Base-by-base conservation (phyloP, 257 asterid genomes). In the Pogostemon cablin region DNA sequence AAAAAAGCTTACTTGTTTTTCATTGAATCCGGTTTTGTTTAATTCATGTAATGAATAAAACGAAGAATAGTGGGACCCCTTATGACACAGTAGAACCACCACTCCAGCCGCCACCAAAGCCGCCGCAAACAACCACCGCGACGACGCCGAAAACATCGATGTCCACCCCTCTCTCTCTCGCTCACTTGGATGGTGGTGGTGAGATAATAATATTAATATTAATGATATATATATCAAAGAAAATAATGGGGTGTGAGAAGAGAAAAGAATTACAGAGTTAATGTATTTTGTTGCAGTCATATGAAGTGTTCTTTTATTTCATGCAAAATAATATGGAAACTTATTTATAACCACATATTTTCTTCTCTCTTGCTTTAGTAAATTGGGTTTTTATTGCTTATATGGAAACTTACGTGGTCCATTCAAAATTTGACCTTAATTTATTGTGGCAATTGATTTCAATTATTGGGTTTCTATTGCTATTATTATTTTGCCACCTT, bases 211-310 rank as follows among this genome's bases (percentile, higher is more conserved):
- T 0, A 20, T 20, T 20, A 20, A 20, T 20, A 20, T 20, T 20
- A 20, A 20, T 20, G 25, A 20, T 20, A 20, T 20, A 20, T 1
- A 20, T 56, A 42, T 55, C 43, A 46, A 25, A 59, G 59, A 55
- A 3, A n/a, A 47, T 48, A 49, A 39, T 84, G 72, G 83, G 79
- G 84, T 81, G 84, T 55, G 59, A 64, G 82, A 58, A 68, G 81
- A 65, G 86, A 74, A 85, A 82, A 75, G 86, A 74, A 75, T 69
- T 39, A 53, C 11, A 20, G 32, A 48, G 35, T 34, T 35, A 9
- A 15, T 20, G 37, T 9, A 9, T 39, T 25, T 55, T 5, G 17
- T 40, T 39, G 1, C 3, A 6, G 2, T 9, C 52, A 35, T 74
- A 15, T 54, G 53, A 12, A 65, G 12, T 54, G 60, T 71, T 69